Evolutionary conservation across 2,329 filamentous ascomycete genomes (phyloP).

Genomic region (Colletotrichum simmondsii): DNA sequence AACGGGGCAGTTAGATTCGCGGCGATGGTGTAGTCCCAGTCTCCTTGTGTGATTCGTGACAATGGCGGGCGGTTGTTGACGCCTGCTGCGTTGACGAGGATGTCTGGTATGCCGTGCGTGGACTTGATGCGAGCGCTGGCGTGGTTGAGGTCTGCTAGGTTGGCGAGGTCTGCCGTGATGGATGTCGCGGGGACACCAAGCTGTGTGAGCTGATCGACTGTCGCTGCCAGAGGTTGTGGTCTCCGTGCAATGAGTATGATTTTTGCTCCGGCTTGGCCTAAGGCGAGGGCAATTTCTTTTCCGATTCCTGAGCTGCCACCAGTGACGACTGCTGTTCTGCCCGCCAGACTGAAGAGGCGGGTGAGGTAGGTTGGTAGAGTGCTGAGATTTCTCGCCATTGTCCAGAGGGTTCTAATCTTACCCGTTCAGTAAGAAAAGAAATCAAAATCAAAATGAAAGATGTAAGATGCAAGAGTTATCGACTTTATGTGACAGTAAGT

Average conservation of each 20-base stretch:
- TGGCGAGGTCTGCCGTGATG: conserved; percentile 34
- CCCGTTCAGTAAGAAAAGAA: neutral
- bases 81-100: conserved; percentile 46
- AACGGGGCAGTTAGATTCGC: conserved; percentile 48
- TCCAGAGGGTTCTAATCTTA: neutral
- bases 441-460: neutral
- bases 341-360: conserved; percentile 43
- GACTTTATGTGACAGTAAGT: no score
- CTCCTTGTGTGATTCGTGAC: conserved; percentile 39
- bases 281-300: conserved; percentile 43
- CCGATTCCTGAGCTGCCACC: conserved; percentile 49
- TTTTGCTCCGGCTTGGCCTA: conserved; percentile 43
- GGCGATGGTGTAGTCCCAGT: conserved; percentile 45
- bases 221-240: conserved; percentile 37
- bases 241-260: conserved; percentile 45
- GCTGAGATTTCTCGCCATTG: conserved; percentile 22
- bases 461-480: neutral
- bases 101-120: conserved; percentile 42
- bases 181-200: conserved; percentile 40
- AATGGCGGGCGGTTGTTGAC: conserved; percentile 44
- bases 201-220: conserved; percentile 38
- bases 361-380: conserved; percentile 39
- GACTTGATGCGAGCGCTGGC: conserved; percentile 31
- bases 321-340: conserved; percentile 43
- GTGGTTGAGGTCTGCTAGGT: conserved; percentile 37